Conservation (phyloP, 2,329 filamentous ascomycete species). For the Conoideocrella luteorostrata region DNA sequence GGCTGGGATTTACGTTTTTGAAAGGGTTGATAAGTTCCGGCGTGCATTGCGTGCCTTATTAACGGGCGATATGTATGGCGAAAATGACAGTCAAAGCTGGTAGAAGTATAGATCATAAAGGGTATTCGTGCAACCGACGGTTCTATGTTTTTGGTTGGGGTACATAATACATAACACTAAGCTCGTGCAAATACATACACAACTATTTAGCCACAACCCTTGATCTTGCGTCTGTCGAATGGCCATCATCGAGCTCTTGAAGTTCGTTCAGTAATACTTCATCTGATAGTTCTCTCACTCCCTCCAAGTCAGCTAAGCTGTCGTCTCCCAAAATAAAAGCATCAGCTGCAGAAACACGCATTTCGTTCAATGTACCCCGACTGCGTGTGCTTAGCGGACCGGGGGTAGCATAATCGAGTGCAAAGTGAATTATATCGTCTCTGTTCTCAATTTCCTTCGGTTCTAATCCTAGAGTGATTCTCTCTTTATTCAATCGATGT, state of each 20-base stretch:
- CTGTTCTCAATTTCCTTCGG: slow-evolving; percentile 29
- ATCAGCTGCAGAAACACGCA: slow-evolving; percentile 33
- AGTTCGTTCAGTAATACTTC: slow-evolving; percentile 28
- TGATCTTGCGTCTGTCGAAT: neutral
- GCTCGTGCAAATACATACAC: too few relatives aligned
- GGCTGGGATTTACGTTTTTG: slow-evolving; percentile 64
- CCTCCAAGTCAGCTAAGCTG: slow-evolving; percentile 30
- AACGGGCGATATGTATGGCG: too few relatives aligned
- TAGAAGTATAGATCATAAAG: too few relatives aligned
- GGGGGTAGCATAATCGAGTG: slow-evolving; percentile 35
- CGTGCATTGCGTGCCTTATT: too few relatives aligned
- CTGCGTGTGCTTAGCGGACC: slow-evolving; percentile 31
- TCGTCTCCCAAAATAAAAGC: slow-evolving; percentile 42
- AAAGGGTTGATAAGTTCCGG: slow-evolving; percentile 10
- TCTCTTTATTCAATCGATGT: slow-evolving; percentile 58
- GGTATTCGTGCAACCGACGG: too few relatives aligned
- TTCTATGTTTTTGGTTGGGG: too few relatives aligned
- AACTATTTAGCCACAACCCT: too few relatives aligned
- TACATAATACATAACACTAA: too few relatives aligned
- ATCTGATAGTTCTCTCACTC: slow-evolving; percentile 32
- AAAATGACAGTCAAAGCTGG: too few relatives aligned
- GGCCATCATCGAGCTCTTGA: slow-evolving; percentile 21
- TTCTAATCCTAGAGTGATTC: slow-evolving; percentile 56
- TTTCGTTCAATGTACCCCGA: slow-evolving; percentile 31
- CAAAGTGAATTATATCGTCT: slow-evolving; percentile 33